Conservation (phyloP, 495 filamentous ascomycete species). For the Lasiosphaeria ovina region DNA sequence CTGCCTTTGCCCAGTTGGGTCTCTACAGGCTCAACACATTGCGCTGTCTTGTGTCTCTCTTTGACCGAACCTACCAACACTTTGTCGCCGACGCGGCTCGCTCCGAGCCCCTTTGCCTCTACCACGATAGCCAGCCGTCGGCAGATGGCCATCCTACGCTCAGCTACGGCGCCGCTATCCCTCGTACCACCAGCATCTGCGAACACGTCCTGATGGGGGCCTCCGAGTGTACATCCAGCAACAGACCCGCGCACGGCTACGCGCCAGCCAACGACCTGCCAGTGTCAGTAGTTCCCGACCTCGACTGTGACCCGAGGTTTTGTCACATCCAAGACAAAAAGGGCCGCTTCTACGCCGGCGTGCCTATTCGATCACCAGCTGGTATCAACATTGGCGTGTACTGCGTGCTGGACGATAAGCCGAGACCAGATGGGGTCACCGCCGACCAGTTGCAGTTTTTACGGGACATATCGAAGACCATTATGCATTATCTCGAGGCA, state of each 20-base stretch:
- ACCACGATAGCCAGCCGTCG: conserved; percentile 34
- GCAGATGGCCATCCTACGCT: conserved; percentile 25
- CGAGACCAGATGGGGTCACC: conserved; percentile 41
- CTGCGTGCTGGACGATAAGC: conserved; percentile 61
- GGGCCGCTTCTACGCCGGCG: conserved; percentile 62
- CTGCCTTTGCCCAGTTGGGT: conserved; percentile 62
- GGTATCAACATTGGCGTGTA: conserved; percentile 71
- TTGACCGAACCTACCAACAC: conserved; percentile 57
- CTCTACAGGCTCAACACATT: conserved; percentile 51
- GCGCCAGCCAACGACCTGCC: conserved; percentile 34
- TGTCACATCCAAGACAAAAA: conserved; percentile 40
- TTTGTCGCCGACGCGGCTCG: conserved; percentile 63
- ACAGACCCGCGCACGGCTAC: conserved; percentile 10
- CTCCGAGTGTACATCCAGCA: conserved; percentile 20
- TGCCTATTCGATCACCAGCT: conserved; percentile 63
- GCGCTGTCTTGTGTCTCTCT: conserved; percentile 59
- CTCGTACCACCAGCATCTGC: conserved; percentile 47
- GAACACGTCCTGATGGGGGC: conserved; percentile 39
- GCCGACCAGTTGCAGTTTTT: conserved; percentile 41
- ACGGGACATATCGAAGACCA: conserved; percentile 49
- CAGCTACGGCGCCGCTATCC: conserved; percentile 40
- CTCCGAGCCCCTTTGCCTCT: conserved; percentile 46
- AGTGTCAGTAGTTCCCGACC: conserved; percentile 48
- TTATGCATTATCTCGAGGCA: conserved; percentile 64
- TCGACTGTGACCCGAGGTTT: conserved; percentile 50